phyloP scores from a whole-genome alignment of 1,284 basidiomycete genomes.

The Melampsora abietis-canadensis region DNA sequence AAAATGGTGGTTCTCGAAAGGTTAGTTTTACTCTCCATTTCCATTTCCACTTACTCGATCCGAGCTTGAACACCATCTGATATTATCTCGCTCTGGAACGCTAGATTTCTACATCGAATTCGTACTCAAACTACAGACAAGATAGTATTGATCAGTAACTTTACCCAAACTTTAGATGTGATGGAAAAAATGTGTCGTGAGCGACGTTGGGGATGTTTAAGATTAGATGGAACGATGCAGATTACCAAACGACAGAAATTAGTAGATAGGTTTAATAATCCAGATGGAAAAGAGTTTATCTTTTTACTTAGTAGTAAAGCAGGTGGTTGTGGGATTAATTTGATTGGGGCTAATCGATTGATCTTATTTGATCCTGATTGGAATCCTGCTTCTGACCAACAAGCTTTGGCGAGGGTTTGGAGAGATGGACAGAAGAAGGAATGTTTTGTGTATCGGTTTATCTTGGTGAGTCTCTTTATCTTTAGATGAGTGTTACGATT shows the following conservation, averaged over 20 bases:
- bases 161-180: conserved; percentile 92
- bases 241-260: conserved; percentile 94
- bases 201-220: conserved; percentile 80
- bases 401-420: conserved; percentile 97
- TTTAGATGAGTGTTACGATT: neutral
- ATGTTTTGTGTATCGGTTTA: conserved; percentile 38
- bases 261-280: conserved; percentile 96
- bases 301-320: conserved; percentile 96
- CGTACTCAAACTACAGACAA: conserved; percentile 83
- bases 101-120: conserved; percentile 79
- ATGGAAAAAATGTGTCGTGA: conserved; percentile 79
- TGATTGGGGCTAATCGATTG: conserved; percentile 93
- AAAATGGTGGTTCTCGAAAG: conserved; percentile 93
- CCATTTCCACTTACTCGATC: neutral
- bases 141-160: conserved; percentile 97
- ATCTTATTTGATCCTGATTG: conserved; percentile 96
- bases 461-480: conserved; percentile 10
- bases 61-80: neutral
- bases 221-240: conserved; percentile 88
- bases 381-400: conserved; percentile 98
- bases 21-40: conserved; percentile 59
- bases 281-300: conserved; percentile 87
- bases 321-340: conserved; percentile 95
- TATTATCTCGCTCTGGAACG: neutral
- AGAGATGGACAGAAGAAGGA: conserved; percentile 97